These are phyloP conservation scores for Colletotrichum agaves DNA, from an alignment of 2,329 filamentous ascomycete species.

Conservation along the genomic window DNA sequence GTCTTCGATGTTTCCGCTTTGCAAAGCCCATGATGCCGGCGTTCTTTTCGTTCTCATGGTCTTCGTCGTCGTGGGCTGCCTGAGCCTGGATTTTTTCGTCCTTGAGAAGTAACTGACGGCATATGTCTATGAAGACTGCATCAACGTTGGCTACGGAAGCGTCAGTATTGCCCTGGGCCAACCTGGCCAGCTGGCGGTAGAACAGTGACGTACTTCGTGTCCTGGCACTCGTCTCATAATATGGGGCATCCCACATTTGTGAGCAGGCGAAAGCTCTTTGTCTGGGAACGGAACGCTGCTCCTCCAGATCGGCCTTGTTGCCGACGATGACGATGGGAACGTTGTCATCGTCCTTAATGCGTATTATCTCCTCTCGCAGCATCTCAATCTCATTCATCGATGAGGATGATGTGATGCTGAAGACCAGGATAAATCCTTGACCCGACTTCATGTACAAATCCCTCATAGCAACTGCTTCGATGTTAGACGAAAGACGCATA, in stretches of 20 bases:
- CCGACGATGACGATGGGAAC: slow-evolving; percentile 91
- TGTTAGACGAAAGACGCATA: neutral
- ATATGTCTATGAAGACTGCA: slow-evolving; percentile 88
- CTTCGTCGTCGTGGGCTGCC: slow-evolving; percentile 51
- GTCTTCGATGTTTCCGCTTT: slow-evolving; percentile 45
- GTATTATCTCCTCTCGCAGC: slow-evolving; percentile 88
- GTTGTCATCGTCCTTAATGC: slow-evolving; percentile 88
- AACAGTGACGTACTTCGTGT: slow-evolving; percentile 67
- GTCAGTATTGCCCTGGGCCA: slow-evolving; percentile 40
- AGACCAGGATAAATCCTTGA: slow-evolving; percentile 90
- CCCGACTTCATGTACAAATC: slow-evolving; percentile 95
- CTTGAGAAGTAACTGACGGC: slow-evolving; percentile 82
- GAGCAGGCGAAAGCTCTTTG: slow-evolving; percentile 85
- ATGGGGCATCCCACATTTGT: slow-evolving; percentile 89
- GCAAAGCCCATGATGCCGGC: slow-evolving; percentile 48
- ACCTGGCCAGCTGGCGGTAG: neutral
- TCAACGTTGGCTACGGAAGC: slow-evolving; percentile 78
- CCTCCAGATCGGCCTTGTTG: slow-evolving; percentile 91
- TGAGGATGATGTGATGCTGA: slow-evolving; percentile 87
- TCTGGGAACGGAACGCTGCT: slow-evolving; percentile 81
- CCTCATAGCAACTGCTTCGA: slow-evolving; percentile 68
- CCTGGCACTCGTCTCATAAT: slow-evolving; percentile 89
- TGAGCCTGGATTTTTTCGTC: slow-evolving; percentile 64
- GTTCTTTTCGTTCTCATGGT: slow-evolving; percentile 56
- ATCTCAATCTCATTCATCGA: slow-evolving; percentile 85